Base-by-base conservation (phyloP, 768 basidiomycete genomes). In the Russula vinacea region DNA sequence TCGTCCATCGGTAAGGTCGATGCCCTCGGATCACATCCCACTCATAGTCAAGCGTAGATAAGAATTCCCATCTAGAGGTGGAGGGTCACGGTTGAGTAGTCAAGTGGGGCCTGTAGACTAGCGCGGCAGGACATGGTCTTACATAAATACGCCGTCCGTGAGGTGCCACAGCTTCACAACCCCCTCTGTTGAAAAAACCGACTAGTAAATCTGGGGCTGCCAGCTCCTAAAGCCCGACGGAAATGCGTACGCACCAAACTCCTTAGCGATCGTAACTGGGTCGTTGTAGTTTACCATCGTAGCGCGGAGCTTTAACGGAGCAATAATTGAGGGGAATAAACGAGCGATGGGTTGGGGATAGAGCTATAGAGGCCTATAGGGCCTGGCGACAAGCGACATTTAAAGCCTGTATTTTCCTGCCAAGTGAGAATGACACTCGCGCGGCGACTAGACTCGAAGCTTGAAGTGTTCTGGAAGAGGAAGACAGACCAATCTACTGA, bases 1-100 rank as follows among this genome's bases (percentile, higher is more conserved):
- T 61, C 2, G 60, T 44, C 60, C 60, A 54, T 1, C 52, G 60
- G 53, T 61, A 54, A 9, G 60, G 52, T n/a, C 60, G 60, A 47
- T 14, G 52, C 9, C 60, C 52, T 47, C 51, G 39, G 8, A 61
- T 33, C 42, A 61, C 16, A 11, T 24, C 35, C 60, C 40, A 61
- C 22, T 61, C 60, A 22, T 44, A 61, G 5, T 61, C 17, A 2
- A 29, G 29, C 29, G 29, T 29, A 5, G n/a, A n/a, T n/a, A 29
- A 29, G 29, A 29, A 29, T 29, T 53, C 58, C 58, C 58, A 50
- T 7, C 54, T 52, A 7, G 52, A 54, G 8, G 53, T 47, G 42
- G 53, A 33, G 24, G 40, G 35, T 24, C 5, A 44, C 14, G 8
- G n/a, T 8, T 45, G n/a, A 9, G 44, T 9, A 22, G n/a, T 9